phyloP scores from a whole-genome alignment of 495 filamentous ascomycete genomes.

The Aspergillus ellipticus region DNA sequence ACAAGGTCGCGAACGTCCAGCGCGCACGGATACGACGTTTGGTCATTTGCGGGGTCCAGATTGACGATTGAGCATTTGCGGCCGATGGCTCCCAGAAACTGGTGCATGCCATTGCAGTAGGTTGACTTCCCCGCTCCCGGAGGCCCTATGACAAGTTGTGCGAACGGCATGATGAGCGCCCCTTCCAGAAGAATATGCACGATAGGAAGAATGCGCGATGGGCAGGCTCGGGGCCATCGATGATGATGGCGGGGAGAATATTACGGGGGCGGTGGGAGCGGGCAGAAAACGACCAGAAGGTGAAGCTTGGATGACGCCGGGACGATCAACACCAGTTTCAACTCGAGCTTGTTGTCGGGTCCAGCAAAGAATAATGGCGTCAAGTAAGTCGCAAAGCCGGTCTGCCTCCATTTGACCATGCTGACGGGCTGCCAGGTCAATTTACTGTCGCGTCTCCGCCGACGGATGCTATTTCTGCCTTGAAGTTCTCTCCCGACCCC shows the following conservation, averaged over 20 bases:
- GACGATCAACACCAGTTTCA: conserved; percentile 21
- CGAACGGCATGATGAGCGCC: conserved; percentile 50
- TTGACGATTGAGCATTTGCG: conserved; percentile 94
- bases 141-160: conserved; percentile 84
- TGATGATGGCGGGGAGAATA: conserved; percentile 31
- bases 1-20: conserved; percentile 88
- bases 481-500: conserved; percentile 75
- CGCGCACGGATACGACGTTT: conserved; percentile 61
- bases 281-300: conserved; percentile 17
- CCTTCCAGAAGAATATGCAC: background rate
- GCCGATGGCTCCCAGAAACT: conserved; percentile 92
- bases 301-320: conserved; percentile 28
- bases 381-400: conserved; percentile 26
- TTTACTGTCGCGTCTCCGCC: conserved; percentile 59
- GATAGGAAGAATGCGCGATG: background rate
- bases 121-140: conserved; percentile 95
- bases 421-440: conserved; percentile 36
- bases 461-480: conserved; percentile 80
- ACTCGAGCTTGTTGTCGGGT: background rate
- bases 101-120: conserved; percentile 97
- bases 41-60: conserved; percentile 94
- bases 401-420: background rate
- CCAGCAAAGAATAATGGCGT: conserved; percentile 27
- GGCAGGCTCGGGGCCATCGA: conserved; percentile 14
- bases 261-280: conserved; percentile 26